Percentiles rank a stretch among this genome's conserved stretches.
phyloP scores from a whole-genome alignment of 2,329 filamentous ascomycete species.

The Ceratocystis albifundus region DNA sequence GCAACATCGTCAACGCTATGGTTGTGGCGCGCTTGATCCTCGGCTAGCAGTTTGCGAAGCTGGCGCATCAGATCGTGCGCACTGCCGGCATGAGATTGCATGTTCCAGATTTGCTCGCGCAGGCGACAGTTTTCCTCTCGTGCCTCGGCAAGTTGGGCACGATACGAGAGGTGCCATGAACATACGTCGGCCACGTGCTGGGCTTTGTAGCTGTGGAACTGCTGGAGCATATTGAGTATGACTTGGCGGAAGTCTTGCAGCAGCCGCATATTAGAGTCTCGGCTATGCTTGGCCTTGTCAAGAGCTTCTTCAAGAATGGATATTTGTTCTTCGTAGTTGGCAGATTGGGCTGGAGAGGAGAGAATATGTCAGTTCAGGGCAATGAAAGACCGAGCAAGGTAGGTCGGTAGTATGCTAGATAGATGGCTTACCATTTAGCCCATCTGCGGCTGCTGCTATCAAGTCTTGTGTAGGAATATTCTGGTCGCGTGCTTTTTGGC shows the following conservation, averaged over 20 bases:
- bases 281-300: slow-evolving; percentile 48
- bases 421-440: slow-evolving; percentile 41
- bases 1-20: slow-evolving; percentile 42
- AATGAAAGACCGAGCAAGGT: background rate
- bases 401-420: background rate
- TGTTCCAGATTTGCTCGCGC: slow-evolving; percentile 55
- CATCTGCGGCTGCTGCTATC: slow-evolving; percentile 43
- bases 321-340: slow-evolving; percentile 49
- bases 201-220: slow-evolving; percentile 55
- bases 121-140: slow-evolving; percentile 52
- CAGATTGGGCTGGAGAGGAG: slow-evolving; percentile 39
- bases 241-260: slow-evolving; percentile 48
- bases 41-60: slow-evolving; percentile 46
- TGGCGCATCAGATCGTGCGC: slow-evolving; percentile 48
- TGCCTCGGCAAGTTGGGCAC: slow-evolving; percentile 52
- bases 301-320: slow-evolving; percentile 51
- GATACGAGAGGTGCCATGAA: slow-evolving; percentile 55
- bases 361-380: background rate
- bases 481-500: slow-evolving; percentile 43
- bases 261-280: slow-evolving; percentile 49
- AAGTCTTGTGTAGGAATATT: slow-evolving; percentile 48
- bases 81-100: slow-evolving; percentile 48
- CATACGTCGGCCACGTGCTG: slow-evolving; percentile 50
- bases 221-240: slow-evolving; percentile 47
- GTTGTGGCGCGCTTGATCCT: slow-evolving; percentile 44